A percentile compares a stretch with the other conserved stretches of the same genome.
Evolutionary conservation across 371 early-diverging fungal genomes (phyloP).

Genomic region (Funneliformis caledonium): DNA sequence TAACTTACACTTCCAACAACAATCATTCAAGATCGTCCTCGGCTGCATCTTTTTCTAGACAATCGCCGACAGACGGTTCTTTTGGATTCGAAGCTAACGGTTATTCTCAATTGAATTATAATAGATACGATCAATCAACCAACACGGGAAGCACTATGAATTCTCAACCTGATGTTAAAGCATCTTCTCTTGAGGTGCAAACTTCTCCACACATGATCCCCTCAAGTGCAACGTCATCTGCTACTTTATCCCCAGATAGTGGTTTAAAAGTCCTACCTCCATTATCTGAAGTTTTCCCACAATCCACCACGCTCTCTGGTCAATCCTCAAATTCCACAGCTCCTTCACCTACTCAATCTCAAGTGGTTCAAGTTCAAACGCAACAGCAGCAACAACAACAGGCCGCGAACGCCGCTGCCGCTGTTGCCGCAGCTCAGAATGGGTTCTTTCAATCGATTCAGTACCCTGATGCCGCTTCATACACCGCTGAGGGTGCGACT

Average conservation of each 20-base stretch:
- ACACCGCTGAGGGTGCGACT: neutral
- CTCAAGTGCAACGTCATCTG: neutral
- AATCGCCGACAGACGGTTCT: slow-evolving; percentile 31
- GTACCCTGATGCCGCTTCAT: slow-evolving; percentile 22
- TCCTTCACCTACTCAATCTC: slow-evolving; percentile 15
- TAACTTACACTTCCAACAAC: neutral
- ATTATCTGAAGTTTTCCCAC: slow-evolving; percentile 36
- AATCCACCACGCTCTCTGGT: neutral
- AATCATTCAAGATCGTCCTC: slow-evolving; percentile 25
- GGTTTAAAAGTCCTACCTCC: slow-evolving; percentile 34
- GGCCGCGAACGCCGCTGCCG: neutral
- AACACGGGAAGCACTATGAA: neutral
- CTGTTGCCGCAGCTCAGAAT: neutral
- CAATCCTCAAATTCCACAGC: neutral
- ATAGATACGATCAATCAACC: slow-evolving; percentile 9
- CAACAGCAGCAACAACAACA: neutral
- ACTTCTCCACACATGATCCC: neutral
- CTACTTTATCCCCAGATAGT: slow-evolving; percentile 28
- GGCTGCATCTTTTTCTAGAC: slow-evolving; percentile 28
- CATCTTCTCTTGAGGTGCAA: neutral
- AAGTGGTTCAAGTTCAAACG: neutral
- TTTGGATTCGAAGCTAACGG: slow-evolving; percentile 15
- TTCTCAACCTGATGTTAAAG: neutral
- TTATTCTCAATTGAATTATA: slow-evolving; percentile 12
- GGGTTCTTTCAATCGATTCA: slow-evolving; percentile 3